phyloP scores from a whole-genome alignment of 108 stramenopile species.

The Skeletonema menzelii region DNA sequence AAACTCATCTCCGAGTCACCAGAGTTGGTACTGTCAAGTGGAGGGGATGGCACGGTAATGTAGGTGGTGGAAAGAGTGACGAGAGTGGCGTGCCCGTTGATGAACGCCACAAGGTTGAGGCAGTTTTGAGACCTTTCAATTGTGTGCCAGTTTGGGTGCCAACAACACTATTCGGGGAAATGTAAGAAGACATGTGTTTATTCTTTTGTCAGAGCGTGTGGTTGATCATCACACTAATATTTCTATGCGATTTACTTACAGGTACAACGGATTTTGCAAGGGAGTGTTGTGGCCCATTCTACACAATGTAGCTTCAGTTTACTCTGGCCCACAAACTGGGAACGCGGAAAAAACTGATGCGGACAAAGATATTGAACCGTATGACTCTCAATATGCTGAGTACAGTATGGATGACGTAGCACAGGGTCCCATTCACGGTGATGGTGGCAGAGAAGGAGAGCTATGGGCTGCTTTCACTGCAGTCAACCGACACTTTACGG shows the following conservation, averaged over 20 bases:
- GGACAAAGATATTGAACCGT: constrained; percentile 25
- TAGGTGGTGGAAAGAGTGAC: constrained; percentile 53
- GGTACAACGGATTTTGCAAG: constrained; percentile 98
- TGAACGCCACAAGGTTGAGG: constrained; percentile 85
- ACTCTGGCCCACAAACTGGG: constrained; percentile 51
- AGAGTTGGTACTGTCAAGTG: constrained; percentile 92
- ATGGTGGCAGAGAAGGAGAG: constrained; percentile 81
- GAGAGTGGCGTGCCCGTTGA: constrained; percentile 80
- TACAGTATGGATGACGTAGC: constrained; percentile 77
- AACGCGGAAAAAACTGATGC: constrained; percentile 11
- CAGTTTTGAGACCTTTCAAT: constrained; percentile 87
- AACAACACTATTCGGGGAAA: constrained; percentile 74
- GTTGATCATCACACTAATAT: background rate
- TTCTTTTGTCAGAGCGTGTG: background rate
- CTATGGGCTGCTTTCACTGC: constrained; percentile 90
- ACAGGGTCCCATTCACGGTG: constrained; percentile 85
- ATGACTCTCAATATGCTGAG: constrained; percentile 66
- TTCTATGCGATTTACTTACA: constrained; percentile 9
- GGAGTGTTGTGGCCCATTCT: constrained; percentile 95
- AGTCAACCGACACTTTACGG: constrained; percentile 91
- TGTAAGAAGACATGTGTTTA: constrained; percentile 54
- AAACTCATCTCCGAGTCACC: constrained; percentile 91
- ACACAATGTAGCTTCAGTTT: constrained; percentile 93
- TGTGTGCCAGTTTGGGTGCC: constrained; percentile 98
- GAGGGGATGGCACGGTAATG: constrained; percentile 90